Percentiles rank a stretch among this genome's conserved stretches.
Evolutionary conservation across 495 filamentous ascomycete genomes (phyloP).

Genomic region (Trichoderma parareesei): DNA sequence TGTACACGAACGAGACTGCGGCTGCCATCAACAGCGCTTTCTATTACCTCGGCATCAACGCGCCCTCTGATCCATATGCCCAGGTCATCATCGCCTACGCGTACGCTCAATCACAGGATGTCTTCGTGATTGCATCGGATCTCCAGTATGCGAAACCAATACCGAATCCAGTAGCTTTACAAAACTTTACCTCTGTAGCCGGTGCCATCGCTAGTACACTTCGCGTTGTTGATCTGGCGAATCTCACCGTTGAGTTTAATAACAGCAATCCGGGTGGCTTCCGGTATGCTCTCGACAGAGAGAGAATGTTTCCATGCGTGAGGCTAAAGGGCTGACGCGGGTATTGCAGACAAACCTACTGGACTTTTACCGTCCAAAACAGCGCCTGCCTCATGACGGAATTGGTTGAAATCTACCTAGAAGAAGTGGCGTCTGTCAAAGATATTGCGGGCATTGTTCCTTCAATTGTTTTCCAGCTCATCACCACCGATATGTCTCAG

Average conservation of each 20-base stretch:
- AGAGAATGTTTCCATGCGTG: neutral
- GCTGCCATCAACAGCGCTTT: conserved; percentile 28
- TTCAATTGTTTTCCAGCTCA: conserved; percentile 18
- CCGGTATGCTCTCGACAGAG: conserved; percentile 20
- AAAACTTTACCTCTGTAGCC: conserved; percentile 32
- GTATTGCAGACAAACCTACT: conserved; percentile 29
- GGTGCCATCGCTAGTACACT: conserved; percentile 27
- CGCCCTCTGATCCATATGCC: conserved; percentile 32
- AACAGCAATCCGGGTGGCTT: conserved; percentile 32
- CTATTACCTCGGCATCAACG: conserved; percentile 28
- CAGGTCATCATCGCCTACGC: conserved; percentile 38
- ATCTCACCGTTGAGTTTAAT: conserved; percentile 38
- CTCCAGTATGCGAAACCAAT: conserved; percentile 36
- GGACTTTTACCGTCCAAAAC: conserved; percentile 32
- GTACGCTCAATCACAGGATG: conserved; percentile 19
- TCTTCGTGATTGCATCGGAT: conserved; percentile 26
- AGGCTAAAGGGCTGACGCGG: neutral
- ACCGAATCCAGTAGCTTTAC: conserved; percentile 30
- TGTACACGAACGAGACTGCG: conserved; percentile 15
- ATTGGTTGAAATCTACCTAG: conserved; percentile 27
- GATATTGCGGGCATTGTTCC: conserved; percentile 8
- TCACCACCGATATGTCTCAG: conserved; percentile 19
- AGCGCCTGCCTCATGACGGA: conserved; percentile 27
- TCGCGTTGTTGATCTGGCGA: conserved; percentile 34
- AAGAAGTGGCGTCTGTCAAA: conserved; percentile 5